Base-by-base conservation (phyloP, 176 grass and related monocot genomes). In the Thinopyrum elongatum region DNA sequence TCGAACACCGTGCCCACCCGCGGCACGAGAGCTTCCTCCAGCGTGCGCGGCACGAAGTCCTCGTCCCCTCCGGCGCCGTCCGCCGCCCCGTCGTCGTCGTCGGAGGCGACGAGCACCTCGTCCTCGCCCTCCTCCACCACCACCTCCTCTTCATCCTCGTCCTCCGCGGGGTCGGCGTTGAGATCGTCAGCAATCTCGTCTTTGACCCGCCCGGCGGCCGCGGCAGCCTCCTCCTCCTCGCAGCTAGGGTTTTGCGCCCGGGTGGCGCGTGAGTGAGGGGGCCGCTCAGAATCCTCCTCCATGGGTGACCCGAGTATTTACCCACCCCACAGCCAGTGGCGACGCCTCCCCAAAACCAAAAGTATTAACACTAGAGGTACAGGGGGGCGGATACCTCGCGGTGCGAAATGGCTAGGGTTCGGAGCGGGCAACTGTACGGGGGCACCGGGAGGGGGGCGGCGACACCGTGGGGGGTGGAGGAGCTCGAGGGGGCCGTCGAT, bases 301-400 rank as follows among this genome's bases (percentile, higher is more conserved):
- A 88, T 91, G 31, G 26, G 76, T 62, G 29, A 5, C 76, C 19
- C 55, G 29, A 11, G 70, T 77, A 91, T 88, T 78, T 85, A 85
- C 76, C 39, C 80, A 46, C 79, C 53, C 30, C 47, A 14, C 80
- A 22, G 74, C 27, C 79, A 70, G 38, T 47, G 16, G 65, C 64
- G 60, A 57, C 31, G 46, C 74, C 74, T 58, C 89, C 42, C 80
- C 74, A 83, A 85, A 88, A 85, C 80, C 74, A 79, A 85, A 88
- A 91, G 85, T 69, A 71, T 76, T 91, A 91, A 88, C 85, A 82
- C 85, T 88, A 88, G 70, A 84, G 89, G 89, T 88, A 88, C 86
- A 88, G 86, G 65, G 62, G 38, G 19, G 63, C 47, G n/a, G 81
- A 91, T 87, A 84, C 89, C 89, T 87, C 85, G 61, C 27, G 60